Conservation (phyloP, 305 asterid genomes). For the Solanum aculeatissimum region DNA sequence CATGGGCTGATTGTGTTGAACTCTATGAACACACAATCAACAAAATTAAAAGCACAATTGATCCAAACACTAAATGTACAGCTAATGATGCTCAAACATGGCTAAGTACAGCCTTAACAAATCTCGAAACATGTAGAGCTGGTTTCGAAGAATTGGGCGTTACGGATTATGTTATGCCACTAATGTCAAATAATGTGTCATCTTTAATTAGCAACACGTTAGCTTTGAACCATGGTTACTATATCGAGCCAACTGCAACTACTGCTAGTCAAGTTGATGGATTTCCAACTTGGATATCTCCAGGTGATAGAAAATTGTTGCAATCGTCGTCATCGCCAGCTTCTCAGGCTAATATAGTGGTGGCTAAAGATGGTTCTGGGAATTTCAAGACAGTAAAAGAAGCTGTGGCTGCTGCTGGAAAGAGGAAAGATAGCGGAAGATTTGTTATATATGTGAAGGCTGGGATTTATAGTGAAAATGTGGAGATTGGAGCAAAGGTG, state of each 20-base stretch:
- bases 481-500: constrained; percentile 40
- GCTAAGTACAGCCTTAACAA: constrained; percentile 79
- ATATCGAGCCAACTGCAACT: constrained; percentile 1
- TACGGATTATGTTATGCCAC: constrained; percentile 23
- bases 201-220: constrained; percentile 54
- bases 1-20: constrained; percentile 75
- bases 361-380: constrained; percentile 80
- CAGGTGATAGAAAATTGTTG: constrained; percentile 52
- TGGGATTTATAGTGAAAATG: constrained; percentile 70
- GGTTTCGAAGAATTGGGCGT: constrained; percentile 67
- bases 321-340: constrained; percentile 24
- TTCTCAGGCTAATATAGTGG: constrained; percentile 45
- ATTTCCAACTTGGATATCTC: constrained; percentile 53
- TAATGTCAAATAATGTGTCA: constrained; percentile 47
- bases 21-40: constrained; percentile 40
- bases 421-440: constrained; percentile 38
- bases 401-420: constrained; percentile 50
- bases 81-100: constrained; percentile 54
- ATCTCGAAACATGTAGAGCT: constrained; percentile 52
- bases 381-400: constrained; percentile 43
- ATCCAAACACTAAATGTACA: constrained; percentile 24
- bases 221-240: constrained; percentile 35
- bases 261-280: constrained; percentile 14
- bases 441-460: constrained; percentile 57
- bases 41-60: constrained; percentile 35